phyloP scores from a whole-genome alignment of 768 basidiomycete genomes.

The Steccherinum ochraceum region DNA sequence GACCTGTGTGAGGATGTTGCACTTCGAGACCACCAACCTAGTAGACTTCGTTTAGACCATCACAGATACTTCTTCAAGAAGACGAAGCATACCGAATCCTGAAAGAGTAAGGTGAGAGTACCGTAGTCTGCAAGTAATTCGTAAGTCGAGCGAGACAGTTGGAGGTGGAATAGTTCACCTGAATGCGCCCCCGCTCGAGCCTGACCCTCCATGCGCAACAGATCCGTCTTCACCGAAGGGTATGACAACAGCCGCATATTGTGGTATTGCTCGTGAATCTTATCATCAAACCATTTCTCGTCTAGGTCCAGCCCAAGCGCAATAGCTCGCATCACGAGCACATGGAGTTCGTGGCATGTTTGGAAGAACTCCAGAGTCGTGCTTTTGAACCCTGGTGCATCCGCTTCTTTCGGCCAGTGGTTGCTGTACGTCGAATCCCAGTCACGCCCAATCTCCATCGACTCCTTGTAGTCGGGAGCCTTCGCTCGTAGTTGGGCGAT shows the following conservation, averaged over 20 bases:
- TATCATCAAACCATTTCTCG: slow-evolving; percentile 70
- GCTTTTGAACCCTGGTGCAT: slow-evolving; percentile 60
- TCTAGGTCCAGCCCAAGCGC: slow-evolving; percentile 72
- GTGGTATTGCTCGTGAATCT: slow-evolving; percentile 71
- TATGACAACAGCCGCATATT: slow-evolving; percentile 79
- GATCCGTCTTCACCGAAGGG: slow-evolving; percentile 59
- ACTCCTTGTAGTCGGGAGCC: slow-evolving; percentile 79
- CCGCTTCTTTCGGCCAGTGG: slow-evolving; percentile 64
- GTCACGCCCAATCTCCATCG: slow-evolving; percentile 87
- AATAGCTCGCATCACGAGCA: slow-evolving; percentile 76
- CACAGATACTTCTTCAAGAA: slow-evolving; percentile 5
- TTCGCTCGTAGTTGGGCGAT: slow-evolving; percentile 68
- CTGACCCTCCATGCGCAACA: slow-evolving; percentile 59
- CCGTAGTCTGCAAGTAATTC: slow-evolving; percentile 53
- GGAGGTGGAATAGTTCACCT: slow-evolving; percentile 28
- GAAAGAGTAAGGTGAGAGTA: slow-evolving; percentile 76
- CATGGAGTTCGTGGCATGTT: slow-evolving; percentile 73
- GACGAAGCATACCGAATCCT: slow-evolving; percentile 48
- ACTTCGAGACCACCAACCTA: slow-evolving; percentile 80
- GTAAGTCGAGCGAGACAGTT: not conserved
- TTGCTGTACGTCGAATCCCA: slow-evolving; percentile 77
- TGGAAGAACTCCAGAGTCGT: slow-evolving; percentile 76
- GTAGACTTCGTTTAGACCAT: not conserved
- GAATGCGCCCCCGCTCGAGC: slow-evolving; percentile 82
- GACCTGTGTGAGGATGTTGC: slow-evolving; percentile 69